phyloP scores from a whole-genome alignment of 2,329 filamentous ascomycete genomes.

The Beauveria sp. region DNA sequence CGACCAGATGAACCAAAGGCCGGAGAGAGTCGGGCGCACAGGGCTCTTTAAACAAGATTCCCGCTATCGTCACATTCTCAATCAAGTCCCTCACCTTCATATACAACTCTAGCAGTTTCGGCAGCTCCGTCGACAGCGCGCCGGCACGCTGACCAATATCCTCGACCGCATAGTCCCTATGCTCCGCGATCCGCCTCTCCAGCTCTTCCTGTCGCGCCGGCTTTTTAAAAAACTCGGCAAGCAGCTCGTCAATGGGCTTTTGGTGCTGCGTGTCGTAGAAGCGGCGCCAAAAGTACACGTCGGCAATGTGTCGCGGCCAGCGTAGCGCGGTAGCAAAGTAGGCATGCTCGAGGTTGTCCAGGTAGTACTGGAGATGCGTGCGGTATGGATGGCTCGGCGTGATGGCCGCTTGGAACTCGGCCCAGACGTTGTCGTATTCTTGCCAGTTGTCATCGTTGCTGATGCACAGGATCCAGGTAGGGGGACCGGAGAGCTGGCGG shows the following conservation, averaged over 20 bases:
- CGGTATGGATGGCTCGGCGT: not conserved
- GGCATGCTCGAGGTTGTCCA: not conserved
- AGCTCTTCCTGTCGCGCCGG: no score
- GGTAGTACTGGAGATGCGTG: not conserved
- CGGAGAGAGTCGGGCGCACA: no score
- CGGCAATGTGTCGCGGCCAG: not conserved
- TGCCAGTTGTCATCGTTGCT: not conserved
- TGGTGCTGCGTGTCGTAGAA: not conserved
- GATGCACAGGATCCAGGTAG: not conserved
- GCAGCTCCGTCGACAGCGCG: no score
- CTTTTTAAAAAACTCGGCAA: not conserved
- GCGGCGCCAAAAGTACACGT: not conserved
- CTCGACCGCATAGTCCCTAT: no score
- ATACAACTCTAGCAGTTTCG: no score
- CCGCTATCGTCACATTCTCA: no score
- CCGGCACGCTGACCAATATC: no score
- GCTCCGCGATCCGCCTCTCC: no score
- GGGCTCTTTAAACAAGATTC: no score
- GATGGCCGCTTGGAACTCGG: not conserved
- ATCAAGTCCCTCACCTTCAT: no score
- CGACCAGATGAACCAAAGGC: no score
- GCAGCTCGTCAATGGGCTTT: not conserved
- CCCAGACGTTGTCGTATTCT: not conserved
- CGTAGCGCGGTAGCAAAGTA: not conserved
- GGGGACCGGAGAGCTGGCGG: not conserved